phyloP scores from a whole-genome alignment of 805 yeast species.

The Candida andamanensis region DNA sequence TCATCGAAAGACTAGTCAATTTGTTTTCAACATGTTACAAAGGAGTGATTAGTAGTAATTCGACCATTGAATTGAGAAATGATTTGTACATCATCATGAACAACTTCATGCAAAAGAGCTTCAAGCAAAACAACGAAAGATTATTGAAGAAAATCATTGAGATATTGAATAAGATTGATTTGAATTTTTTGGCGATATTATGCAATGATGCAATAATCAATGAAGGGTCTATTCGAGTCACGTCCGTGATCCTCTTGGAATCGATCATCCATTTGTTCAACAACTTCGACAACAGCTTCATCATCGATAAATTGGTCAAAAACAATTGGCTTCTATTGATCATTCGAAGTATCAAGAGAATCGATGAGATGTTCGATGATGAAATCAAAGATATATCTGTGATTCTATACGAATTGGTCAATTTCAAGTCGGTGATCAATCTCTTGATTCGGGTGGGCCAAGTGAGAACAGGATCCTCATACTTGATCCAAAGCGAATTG shows the following conservation, averaged over 20 bases:
- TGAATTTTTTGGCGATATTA: conserved; percentile 53
- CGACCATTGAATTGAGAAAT: conserved; percentile 65
- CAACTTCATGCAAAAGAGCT: conserved; percentile 53
- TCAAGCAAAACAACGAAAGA: conserved; percentile 27
- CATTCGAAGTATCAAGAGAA: conserved; percentile 60
- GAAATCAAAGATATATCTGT: conserved; percentile 15
- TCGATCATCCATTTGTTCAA: conserved; percentile 54
- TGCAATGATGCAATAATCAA: conserved; percentile 77
- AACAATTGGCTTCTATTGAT: conserved; percentile 63
- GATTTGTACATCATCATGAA: conserved; percentile 74
- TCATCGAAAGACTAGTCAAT: conserved; percentile 53
- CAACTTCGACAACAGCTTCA: conserved; percentile 47
- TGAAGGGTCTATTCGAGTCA: conserved; percentile 69
- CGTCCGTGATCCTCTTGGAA: conserved; percentile 73
- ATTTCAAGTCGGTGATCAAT: conserved; percentile 66
- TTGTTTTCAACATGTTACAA: conserved; percentile 68
- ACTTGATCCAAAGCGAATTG: conserved; percentile 67
- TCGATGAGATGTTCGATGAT: conserved; percentile 51
- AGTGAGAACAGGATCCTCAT: conserved; percentile 71
- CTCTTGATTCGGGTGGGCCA: conserved; percentile 72
- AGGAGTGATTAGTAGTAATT: conserved; percentile 66
- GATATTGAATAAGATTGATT: conserved; percentile 57
- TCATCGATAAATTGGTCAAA: conserved; percentile 56
- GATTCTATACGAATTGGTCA: conserved; percentile 67
- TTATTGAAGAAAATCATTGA: conserved; percentile 45